phyloP scores from a whole-genome alignment of 2,329 filamentous ascomycete genomes.

The Fusarium acutatum region DNA sequence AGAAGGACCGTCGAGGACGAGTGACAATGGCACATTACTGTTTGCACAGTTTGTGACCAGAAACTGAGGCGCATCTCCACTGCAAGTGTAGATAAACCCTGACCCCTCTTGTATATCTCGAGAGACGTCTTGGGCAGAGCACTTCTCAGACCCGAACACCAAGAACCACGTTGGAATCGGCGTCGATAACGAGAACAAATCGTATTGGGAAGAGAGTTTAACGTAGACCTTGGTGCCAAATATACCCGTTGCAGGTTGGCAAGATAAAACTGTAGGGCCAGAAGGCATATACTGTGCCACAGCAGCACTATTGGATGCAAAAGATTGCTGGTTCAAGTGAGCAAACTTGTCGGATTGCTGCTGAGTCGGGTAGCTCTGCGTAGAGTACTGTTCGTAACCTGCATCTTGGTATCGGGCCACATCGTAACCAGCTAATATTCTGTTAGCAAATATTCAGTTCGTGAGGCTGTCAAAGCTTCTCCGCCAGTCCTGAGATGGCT shows the following conservation, averaged over 20 bases:
- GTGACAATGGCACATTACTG: constrained; percentile 63
- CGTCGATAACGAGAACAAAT: constrained; percentile 68
- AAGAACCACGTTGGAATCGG: constrained; percentile 68
- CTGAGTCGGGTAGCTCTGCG: constrained; percentile 57
- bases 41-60: constrained; percentile 59
- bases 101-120: constrained; percentile 66
- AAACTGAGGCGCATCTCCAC: constrained; percentile 73
- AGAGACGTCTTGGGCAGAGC: constrained; percentile 66
- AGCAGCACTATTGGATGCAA: constrained; percentile 67
- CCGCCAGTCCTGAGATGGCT: background rate
- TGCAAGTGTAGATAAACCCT: constrained; percentile 76
- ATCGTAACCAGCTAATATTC: constrained; percentile 60
- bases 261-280: constrained; percentile 70
- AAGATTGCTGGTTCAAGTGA: constrained; percentile 65
- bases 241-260: constrained; percentile 72
- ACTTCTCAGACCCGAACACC: constrained; percentile 81
- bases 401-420: constrained; percentile 68
- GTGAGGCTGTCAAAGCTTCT: background rate
- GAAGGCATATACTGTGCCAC: constrained; percentile 73
- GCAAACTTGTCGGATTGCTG: constrained; percentile 60
- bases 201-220: constrained; percentile 78
- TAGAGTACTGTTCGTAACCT: constrained; percentile 61
- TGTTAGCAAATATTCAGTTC: constrained; percentile 19
- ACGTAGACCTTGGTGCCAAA: constrained; percentile 77
- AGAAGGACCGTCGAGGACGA: constrained; percentile 61